These are phyloP conservation scores for Rostrohypoxylon terebratum DNA, from an alignment of 495 filamentous ascomycete species.

Conservation along the genomic window DNA sequence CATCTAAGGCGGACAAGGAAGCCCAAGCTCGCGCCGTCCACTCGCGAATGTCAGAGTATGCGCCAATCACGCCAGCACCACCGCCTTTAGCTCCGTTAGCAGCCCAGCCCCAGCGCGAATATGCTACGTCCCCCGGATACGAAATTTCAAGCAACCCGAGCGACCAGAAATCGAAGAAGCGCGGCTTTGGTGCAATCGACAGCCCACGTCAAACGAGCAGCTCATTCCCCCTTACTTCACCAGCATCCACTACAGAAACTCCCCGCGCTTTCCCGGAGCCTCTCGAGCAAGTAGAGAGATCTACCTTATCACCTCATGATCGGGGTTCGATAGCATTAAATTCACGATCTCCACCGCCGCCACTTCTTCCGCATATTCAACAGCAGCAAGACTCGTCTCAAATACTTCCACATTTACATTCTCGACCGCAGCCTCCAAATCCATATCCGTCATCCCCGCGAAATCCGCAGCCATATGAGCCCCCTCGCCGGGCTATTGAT, in stretches of 20 bases:
- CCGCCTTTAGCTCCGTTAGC: slow-evolving; percentile 50
- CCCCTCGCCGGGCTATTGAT: slow-evolving; percentile 42
- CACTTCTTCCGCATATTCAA: slow-evolving; percentile 42
- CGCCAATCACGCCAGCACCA: slow-evolving; percentile 55
- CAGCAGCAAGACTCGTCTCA: slow-evolving; percentile 44
- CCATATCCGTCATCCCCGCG: slow-evolving; percentile 46
- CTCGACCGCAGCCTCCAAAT: slow-evolving; percentile 44
- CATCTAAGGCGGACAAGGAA: slow-evolving; percentile 54
- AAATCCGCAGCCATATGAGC: slow-evolving; percentile 43
- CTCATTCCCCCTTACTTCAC: slow-evolving; percentile 43
- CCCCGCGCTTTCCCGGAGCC: slow-evolving; percentile 48
- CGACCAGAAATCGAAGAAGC: slow-evolving; percentile 46
- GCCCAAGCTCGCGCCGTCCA: slow-evolving; percentile 48
- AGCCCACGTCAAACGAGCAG: slow-evolving; percentile 44
- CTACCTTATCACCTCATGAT: slow-evolving; percentile 47
- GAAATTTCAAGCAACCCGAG: slow-evolving; percentile 43
- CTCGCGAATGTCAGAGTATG: slow-evolving; percentile 51
- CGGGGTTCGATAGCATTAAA: slow-evolving; percentile 37
- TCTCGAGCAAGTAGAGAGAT: slow-evolving; percentile 48
- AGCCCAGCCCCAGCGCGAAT: slow-evolving; percentile 46
- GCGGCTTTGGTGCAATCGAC: slow-evolving; percentile 42
- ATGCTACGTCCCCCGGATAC: slow-evolving; percentile 48
- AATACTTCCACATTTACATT: slow-evolving; percentile 42
- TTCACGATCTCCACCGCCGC: slow-evolving; percentile 44
- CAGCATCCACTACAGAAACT: slow-evolving; percentile 47